These are phyloP conservation scores for Coccinonectria pachysandricola DNA, from an alignment of 2,329 filamentous ascomycete species.

Conservation along the genomic window DNA sequence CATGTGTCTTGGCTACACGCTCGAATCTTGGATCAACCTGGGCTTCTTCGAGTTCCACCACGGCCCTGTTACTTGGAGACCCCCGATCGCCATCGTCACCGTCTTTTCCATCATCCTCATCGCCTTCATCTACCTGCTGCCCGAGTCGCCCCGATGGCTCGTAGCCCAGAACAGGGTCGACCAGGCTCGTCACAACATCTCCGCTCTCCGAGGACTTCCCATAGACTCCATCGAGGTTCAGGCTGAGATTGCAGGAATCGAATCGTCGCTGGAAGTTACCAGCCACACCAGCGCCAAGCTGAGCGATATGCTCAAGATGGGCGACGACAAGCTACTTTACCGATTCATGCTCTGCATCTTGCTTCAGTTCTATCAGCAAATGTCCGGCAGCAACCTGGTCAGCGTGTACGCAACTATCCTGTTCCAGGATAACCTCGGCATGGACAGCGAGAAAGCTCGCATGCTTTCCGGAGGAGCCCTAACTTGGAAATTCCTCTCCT, in stretches of 20 bases:
- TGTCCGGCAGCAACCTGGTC: slow-evolving; percentile 16
- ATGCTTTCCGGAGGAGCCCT: slow-evolving; percentile 14
- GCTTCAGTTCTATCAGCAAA: slow-evolving; percentile 19
- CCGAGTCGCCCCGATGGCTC: slow-evolving; percentile 26
- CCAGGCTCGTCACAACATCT: slow-evolving; percentile 23
- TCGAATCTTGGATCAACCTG: slow-evolving; percentile 34
- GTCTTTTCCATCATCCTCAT: slow-evolving; percentile 22
- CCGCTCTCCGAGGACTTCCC: slow-evolving; percentile 26
- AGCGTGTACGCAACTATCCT: slow-evolving; percentile 16
- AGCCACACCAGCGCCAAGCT: slow-evolving; percentile 25
- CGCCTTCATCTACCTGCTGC: slow-evolving; percentile 22
- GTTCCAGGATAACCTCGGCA: slow-evolving; percentile 13
- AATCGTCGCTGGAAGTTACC: slow-evolving; percentile 35
- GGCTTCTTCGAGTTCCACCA: slow-evolving; percentile 26
- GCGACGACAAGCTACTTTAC: slow-evolving; percentile 38
- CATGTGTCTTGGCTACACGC: slow-evolving; percentile 28
- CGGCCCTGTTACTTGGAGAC: slow-evolving; percentile 21
- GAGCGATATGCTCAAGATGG: slow-evolving; percentile 35
- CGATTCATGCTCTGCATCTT: slow-evolving; percentile 24
- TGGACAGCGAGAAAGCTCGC: slow-evolving; percentile 10
- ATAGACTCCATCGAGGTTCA: slow-evolving; percentile 26
- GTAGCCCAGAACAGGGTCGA: slow-evolving; percentile 20
- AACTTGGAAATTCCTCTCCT: slow-evolving; percentile 21
- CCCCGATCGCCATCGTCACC: slow-evolving; percentile 25
- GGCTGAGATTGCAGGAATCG: slow-evolving; percentile 35